Evolutionary conservation across 208 protist species (phyloP).

Genomic region (Leishmania aethiopica): DNA sequence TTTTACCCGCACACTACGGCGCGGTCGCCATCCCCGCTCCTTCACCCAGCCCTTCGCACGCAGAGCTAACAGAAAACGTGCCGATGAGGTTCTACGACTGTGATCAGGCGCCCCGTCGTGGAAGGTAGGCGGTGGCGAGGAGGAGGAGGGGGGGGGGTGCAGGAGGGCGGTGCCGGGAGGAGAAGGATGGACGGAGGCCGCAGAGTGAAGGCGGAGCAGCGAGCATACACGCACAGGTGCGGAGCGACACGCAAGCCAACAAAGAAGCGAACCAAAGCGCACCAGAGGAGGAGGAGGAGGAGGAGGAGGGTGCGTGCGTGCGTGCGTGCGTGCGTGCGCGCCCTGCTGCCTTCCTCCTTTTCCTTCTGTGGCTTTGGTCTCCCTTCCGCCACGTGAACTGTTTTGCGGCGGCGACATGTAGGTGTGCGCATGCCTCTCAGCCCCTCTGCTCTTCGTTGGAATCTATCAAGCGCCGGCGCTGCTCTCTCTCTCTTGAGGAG

Average conservation of each 20-base stretch:
- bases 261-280: background rate
- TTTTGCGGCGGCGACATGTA: background rate
- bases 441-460: background rate
- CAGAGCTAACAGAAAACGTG: background rate
- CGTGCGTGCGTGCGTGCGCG: background rate
- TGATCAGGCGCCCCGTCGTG: background rate
- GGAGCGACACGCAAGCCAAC: too few relatives aligned
- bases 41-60: background rate
- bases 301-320: background rate
- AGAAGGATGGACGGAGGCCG: background rate
- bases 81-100: background rate
- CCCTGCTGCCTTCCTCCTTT: too few relatives aligned
- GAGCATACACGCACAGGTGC: too few relatives aligned
- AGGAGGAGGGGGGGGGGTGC: too few relatives aligned
- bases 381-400: too few relatives aligned
- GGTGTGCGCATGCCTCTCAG: background rate
- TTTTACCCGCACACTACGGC: background rate
- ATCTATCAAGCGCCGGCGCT: background rate
- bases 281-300: background rate
- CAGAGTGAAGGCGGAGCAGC: too few relatives aligned
- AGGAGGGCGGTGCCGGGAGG: background rate
- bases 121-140: background rate
- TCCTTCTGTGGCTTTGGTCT: too few relatives aligned
- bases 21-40: background rate
- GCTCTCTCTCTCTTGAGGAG: background rate